These are phyloP conservation scores for Globisporangium carolinianum DNA, from an alignment of 352 stramenopile genomes.

Conservation along the genomic window DNA sequence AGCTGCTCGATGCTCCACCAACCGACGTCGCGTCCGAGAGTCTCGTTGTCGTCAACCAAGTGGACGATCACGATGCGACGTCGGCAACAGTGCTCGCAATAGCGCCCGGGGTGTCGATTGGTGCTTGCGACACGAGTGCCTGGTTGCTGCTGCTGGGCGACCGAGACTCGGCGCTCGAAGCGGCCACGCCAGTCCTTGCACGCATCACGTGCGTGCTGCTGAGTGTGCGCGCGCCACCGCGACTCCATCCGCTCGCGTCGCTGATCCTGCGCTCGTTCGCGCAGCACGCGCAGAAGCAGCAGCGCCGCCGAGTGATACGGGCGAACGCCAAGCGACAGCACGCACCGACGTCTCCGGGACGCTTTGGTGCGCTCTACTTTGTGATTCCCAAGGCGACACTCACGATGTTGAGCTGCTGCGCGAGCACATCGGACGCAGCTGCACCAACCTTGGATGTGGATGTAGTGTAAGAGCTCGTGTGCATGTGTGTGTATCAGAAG, in stretches of 20 bases:
- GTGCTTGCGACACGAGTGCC: not conserved
- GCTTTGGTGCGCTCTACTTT: not conserved
- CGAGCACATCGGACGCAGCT: too few relatives aligned
- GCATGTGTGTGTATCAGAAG: too few relatives aligned
- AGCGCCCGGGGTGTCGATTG: not conserved
- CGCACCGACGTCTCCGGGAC: not conserved
- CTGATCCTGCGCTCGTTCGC: not conserved
- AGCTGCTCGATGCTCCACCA: too few relatives aligned
- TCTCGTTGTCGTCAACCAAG: too few relatives aligned
- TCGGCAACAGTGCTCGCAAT: too few relatives aligned
- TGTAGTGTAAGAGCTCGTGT: too few relatives aligned
- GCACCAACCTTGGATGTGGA: too few relatives aligned
- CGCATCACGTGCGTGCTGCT: not conserved
- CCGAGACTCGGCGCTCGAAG: not conserved
- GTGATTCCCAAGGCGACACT: conserved; percentile 9
- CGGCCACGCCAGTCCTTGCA: not conserved
- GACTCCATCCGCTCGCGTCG: not conserved
- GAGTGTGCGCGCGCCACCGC: not conserved
- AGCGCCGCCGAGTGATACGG: too few relatives aligned
- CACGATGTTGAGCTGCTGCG: conserved; percentile 1
- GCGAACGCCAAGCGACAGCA: not conserved
- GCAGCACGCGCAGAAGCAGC: not conserved
- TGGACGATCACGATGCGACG: not conserved
- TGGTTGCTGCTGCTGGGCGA: not conserved
- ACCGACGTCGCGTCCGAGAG: too few relatives aligned